Percentiles rank a stretch among this genome's conserved stretches.
phyloP scores from a whole-genome alignment of 352 stramenopile genomes.

The Peronospora belbahrii region DNA sequence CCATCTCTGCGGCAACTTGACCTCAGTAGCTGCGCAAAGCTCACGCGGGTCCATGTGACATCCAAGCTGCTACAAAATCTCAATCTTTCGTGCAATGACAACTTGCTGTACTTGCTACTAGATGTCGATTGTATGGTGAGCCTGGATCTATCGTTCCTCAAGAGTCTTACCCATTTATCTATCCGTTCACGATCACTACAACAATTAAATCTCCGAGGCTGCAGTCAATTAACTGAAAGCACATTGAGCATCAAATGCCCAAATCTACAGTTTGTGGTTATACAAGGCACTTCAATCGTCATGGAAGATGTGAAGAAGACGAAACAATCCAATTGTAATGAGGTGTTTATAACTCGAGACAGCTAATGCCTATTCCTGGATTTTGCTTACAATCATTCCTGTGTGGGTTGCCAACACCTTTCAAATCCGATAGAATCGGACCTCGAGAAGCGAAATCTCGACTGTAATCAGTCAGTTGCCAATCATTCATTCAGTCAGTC shows the following conservation, averaged over 20 bases:
- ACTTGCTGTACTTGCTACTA: constrained; percentile 40
- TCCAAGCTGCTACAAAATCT: constrained; percentile 36
- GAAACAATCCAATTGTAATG: background rate
- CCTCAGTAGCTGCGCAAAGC: constrained; percentile 36
- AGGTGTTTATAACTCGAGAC: background rate
- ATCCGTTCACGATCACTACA: constrained; percentile 37
- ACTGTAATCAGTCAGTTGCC: no score
- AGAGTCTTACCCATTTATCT: constrained; percentile 46
- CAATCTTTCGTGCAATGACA: constrained; percentile 36
- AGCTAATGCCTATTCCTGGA: constrained; percentile 1
- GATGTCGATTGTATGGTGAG: constrained; percentile 26
- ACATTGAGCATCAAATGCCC: constrained; percentile 36
- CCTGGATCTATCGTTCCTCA: constrained; percentile 59
- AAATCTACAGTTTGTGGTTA: constrained; percentile 23
- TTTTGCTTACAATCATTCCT: constrained; percentile 20
- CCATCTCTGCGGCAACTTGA: constrained; percentile 34
- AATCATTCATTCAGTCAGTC: no score
- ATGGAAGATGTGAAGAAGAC: constrained; percentile 26
- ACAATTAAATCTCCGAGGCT: constrained; percentile 40
- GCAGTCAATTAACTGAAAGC: constrained; percentile 28
- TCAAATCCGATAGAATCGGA: no score
- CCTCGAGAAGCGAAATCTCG: no score
- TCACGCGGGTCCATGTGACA: constrained; percentile 50
- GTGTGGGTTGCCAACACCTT: no score
- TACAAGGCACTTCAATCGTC: constrained; percentile 40